Evolutionary conservation across 805 yeast species (phyloP).

Genomic region (Brettanomyces custersianus): DNA sequence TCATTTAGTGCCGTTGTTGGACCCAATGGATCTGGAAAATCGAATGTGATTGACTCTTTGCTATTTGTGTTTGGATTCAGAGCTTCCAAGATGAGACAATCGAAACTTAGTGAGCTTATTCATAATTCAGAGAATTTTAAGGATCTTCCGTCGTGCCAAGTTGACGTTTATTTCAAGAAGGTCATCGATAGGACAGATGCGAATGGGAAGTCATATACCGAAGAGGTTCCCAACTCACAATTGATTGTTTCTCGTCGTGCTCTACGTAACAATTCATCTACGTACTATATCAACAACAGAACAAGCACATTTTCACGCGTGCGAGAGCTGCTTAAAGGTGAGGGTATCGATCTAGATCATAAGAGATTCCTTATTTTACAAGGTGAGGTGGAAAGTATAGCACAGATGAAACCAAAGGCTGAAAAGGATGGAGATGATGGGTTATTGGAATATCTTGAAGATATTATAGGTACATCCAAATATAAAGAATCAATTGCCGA

Average conservation of each 20-base stretch:
- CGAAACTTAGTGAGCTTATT: slow-evolving; percentile 83
- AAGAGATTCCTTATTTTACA: slow-evolving; percentile 90
- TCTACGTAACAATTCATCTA: slow-evolving; percentile 63
- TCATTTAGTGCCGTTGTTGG: slow-evolving; percentile 97
- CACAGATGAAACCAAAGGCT: slow-evolving; percentile 98
- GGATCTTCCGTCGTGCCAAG: slow-evolving; percentile 66
- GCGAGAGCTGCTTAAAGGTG: slow-evolving; percentile 57
- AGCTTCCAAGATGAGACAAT: slow-evolving; percentile 94
- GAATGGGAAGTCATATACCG: slow-evolving; percentile 24
- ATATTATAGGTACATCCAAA: slow-evolving; percentile 87
- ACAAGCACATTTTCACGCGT: slow-evolving; percentile 73
- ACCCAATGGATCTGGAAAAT: slow-evolving; percentile 96
- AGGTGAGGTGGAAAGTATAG: slow-evolving; percentile 97
- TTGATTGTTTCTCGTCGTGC: slow-evolving; percentile 78
- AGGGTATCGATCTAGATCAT: slow-evolving; percentile 92
- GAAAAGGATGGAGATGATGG: slow-evolving; percentile 92
- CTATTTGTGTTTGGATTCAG: slow-evolving; percentile 96
- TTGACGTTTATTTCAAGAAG: slow-evolving; percentile 79
- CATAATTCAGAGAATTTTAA: slow-evolving; percentile 79
- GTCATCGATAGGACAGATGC: slow-evolving; percentile 44
- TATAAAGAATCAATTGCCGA: slow-evolving; percentile 74
- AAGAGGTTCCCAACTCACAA: slow-evolving; percentile 43
- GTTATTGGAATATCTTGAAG: slow-evolving; percentile 85
- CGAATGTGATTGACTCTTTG: slow-evolving; percentile 96
- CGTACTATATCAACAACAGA: slow-evolving; percentile 63